These are phyloP conservation scores for Blastobotrys serpentis DNA, from an alignment of 1,139 yeast genomes.

Conservation along the genomic window DNA sequence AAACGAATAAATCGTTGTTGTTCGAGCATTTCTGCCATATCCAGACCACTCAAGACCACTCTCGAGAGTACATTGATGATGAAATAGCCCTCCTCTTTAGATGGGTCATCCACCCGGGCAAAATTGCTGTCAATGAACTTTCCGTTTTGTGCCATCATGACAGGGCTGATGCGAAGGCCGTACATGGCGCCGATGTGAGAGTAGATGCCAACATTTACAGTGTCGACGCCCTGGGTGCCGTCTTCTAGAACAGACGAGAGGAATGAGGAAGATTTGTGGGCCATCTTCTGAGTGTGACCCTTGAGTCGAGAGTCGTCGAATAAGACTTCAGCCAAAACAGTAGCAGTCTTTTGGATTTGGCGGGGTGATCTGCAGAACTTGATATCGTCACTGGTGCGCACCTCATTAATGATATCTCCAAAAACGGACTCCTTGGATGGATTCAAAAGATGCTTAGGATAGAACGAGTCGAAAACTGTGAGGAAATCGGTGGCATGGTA, in stretches of 20 bases:
- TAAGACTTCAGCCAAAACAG: constrained; percentile 8
- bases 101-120: constrained; percentile 20
- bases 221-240: constrained; percentile 17
- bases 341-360: constrained; percentile 10
- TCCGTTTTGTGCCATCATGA: constrained; percentile 16
- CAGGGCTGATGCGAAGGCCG: constrained; percentile 17
- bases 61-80: constrained; percentile 18
- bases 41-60: constrained; percentile 14
- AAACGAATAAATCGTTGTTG: constrained; percentile 15
- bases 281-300: not conserved
- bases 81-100: constrained; percentile 17
- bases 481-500: constrained; percentile 10
- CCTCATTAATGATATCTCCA: constrained; percentile 11
- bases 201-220: constrained; percentile 18
- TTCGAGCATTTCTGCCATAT: constrained; percentile 16
- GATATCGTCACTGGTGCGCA: constrained; percentile 3
- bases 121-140: constrained; percentile 17
- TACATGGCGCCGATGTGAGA: constrained; percentile 16
- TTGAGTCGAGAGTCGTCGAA: constrained; percentile 12
- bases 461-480: constrained; percentile 16
- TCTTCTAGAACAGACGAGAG: constrained; percentile 17
- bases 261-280: constrained; percentile 5
- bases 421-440: constrained; percentile 17
- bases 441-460: constrained; percentile 14
- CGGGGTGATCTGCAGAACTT: constrained; percentile 3